Conservation (phyloP, 345 rosid genomes). For the Schrenkiella parvula region DNA sequence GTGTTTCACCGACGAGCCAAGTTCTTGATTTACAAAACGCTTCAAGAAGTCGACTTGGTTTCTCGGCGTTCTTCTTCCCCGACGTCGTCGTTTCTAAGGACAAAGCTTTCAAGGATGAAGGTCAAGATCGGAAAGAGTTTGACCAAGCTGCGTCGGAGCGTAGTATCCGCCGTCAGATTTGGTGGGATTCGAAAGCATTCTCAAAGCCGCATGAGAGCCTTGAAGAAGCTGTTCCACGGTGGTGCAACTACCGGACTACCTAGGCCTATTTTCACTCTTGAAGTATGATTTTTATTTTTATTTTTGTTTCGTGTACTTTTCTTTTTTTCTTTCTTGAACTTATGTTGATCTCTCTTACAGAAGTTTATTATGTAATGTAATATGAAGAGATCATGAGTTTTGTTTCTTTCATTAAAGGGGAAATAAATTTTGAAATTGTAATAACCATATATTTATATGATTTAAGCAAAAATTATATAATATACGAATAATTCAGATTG, state of each 20-base stretch:
- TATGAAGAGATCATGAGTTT: constrained; percentile 16
- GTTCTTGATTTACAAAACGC: constrained; percentile 77
- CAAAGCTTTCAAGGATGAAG: constrained; percentile 51
- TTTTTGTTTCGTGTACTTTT: constrained; percentile 8
- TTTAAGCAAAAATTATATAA: not conserved
- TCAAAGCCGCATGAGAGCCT: constrained; percentile 16
- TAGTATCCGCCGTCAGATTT: constrained; percentile 18
- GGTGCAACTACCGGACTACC: constrained; percentile 38
- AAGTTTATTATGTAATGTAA: constrained; percentile 19
- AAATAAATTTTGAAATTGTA: not conserved
- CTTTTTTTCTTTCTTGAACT: not conserved
- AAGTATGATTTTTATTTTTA: constrained; percentile 14
- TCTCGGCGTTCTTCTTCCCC: constrained; percentile 9
- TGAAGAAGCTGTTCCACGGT: constrained; percentile 27
- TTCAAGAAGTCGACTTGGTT: constrained; percentile 41
- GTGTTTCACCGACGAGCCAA: constrained; percentile 53
- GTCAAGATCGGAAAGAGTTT: constrained; percentile 61
- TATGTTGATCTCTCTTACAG: constrained; percentile 9
- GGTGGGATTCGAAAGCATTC: constrained; percentile 30
- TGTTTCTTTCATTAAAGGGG: not conserved
- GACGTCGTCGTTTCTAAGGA: constrained; percentile 44
- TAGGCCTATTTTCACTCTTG: constrained; percentile 32
- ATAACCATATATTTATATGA: not conserved
- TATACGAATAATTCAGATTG: not conserved
- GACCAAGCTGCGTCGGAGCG: constrained; percentile 35